These are phyloP conservation scores for Phaeotremella fagi DNA, from an alignment of 768 basidiomycete genomes.

Conservation along the genomic window DNA sequence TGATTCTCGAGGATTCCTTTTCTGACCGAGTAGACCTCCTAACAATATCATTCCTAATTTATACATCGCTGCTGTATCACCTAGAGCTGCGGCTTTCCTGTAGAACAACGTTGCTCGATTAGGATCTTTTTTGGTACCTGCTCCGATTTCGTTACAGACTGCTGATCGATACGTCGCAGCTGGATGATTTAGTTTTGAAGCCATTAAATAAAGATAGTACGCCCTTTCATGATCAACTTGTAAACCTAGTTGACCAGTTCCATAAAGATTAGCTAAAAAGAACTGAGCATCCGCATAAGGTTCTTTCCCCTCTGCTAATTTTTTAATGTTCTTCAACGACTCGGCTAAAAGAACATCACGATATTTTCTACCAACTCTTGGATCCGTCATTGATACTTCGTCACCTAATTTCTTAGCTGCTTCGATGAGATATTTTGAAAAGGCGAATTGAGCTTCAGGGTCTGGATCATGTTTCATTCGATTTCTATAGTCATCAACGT, in stretches of 20 bases:
- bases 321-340: conserved; percentile 84
- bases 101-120: conserved; percentile 90
- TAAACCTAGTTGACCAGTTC: conserved; percentile 90
- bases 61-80: conserved; percentile 98
- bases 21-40: conserved; percentile 74
- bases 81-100: conserved; percentile 89
- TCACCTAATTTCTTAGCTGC: conserved; percentile 66
- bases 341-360: conserved; percentile 81
- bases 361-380: conserved; percentile 78
- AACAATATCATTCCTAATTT: conserved; percentile 98
- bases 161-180: conserved; percentile 93
- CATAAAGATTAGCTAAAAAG: conserved; percentile 94
- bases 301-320: conserved; percentile 71
- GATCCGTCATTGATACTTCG: conserved; percentile 56
- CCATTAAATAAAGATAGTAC: conserved; percentile 94
- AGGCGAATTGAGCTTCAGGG: conserved; percentile 94
- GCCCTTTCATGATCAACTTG: conserved; percentile 97
- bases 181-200: conserved; percentile 93
- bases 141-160: conserved; percentile 97
- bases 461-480: conserved; percentile 97
- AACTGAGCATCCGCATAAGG: conserved; percentile 96
- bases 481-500: conserved; percentile 94
- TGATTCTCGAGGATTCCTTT: conserved; percentile 81
- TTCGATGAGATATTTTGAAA: conserved; percentile 98
- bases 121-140: conserved; percentile 84